These are phyloP conservation scores for Trichoderma atroviride DNA, from an alignment of 2,329 filamentous ascomycete species.

Conservation along the genomic window DNA sequence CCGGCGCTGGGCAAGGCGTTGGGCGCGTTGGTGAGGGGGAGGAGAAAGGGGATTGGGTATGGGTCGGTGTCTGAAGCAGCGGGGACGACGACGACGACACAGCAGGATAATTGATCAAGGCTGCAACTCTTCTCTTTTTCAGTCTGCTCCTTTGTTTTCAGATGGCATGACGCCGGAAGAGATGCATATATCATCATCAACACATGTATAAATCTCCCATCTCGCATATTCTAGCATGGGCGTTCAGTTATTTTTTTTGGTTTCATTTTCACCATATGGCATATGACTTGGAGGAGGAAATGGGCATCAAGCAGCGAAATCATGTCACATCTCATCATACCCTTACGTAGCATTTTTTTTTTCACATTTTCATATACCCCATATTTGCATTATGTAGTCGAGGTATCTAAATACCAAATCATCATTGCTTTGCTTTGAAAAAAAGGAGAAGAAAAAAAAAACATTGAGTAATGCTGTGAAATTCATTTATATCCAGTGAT, in stretches of 20 bases:
- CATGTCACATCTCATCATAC: neutral
- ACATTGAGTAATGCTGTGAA: neutral
- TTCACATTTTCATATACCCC: neutral
- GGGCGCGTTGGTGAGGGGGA: constrained; percentile 66
- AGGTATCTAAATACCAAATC: neutral
- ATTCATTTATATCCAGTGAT: neutral
- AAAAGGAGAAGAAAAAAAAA: neutral
- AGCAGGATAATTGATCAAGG: neutral
- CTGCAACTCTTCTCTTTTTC: neutral
- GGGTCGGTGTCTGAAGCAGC: neutral
- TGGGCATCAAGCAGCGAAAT: neutral
- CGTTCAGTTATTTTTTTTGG: neutral
- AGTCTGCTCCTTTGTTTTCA: neutral
- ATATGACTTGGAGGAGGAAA: neutral
- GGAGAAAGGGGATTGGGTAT: constrained; percentile 70
- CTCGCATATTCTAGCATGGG: constrained; percentile 7
- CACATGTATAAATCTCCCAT: neutral
- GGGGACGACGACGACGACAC: neutral
- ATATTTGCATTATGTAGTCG: neutral
- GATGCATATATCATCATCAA: neutral
- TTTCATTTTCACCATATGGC: neutral
- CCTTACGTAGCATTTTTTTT: neutral
- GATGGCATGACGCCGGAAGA: neutral
- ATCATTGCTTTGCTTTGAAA: neutral
- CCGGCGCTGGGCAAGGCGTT: constrained; percentile 78